Conservation (phyloP, 768 basidiomycete species). For the Suillus subluteus region DNA sequence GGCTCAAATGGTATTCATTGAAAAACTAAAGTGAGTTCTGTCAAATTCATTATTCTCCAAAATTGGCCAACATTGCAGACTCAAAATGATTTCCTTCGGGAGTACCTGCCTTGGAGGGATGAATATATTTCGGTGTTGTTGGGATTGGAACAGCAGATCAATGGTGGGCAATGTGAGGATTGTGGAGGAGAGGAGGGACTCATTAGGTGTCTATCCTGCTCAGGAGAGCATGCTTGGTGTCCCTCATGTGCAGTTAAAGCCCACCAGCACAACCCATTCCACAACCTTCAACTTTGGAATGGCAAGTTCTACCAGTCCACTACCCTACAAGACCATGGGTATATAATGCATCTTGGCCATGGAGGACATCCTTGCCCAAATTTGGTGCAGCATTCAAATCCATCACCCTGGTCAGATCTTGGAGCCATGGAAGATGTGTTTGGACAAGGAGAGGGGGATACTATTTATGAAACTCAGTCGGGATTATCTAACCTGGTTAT, state of each 20-base stretch:
- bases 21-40: too few species aligned
- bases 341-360: constrained; percentile 27
- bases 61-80: neutral
- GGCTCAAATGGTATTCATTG: neutral
- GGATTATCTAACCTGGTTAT: constrained; percentile 5
- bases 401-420: neutral
- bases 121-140: constrained; percentile 7
- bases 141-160: neutral
- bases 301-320: constrained; percentile 19
- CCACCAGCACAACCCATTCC: constrained; percentile 15
- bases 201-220: constrained; percentile 6
- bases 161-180: neutral
- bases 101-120: neutral
- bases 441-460: neutral
- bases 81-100: constrained; percentile 9
- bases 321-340: constrained; percentile 21
- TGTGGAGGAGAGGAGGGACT: neutral
- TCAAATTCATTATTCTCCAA: too few species aligned
- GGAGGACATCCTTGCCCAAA: constrained; percentile 21
- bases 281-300: constrained; percentile 26
- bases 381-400: neutral
- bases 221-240: constrained; percentile 12
- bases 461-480: neutral
- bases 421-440: neutral
- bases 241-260: neutral